A percentile compares a stretch with the other conserved stretches of the same genome.
These are phyloP conservation scores for Lasiosphaeris hirsuta DNA, from an alignment of 495 filamentous ascomycete species.

Conservation along the genomic window DNA sequence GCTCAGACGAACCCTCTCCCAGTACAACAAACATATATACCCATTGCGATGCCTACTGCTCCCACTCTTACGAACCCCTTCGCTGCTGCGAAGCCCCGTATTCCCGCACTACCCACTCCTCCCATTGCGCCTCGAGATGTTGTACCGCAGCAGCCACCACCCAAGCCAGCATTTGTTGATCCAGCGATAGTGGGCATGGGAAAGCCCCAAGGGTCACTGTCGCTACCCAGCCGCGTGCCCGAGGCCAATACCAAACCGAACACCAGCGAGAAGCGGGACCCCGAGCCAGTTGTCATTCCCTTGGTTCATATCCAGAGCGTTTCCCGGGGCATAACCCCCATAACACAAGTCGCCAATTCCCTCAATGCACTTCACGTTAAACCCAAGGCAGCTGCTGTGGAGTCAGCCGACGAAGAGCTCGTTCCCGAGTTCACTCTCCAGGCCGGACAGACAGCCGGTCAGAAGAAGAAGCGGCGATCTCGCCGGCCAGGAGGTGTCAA, in stretches of 20 bases:
- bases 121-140: not conserved
- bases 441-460: conserved; percentile 12
- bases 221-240: conserved; percentile 6
- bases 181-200: conserved; percentile 54
- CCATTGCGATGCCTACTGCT: not conserved
- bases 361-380: conserved; percentile 21
- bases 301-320: conserved; percentile 2
- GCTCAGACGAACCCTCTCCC: conserved; percentile 2
- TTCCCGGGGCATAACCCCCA: conserved; percentile 16
- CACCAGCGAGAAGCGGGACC: conserved; percentile 37
- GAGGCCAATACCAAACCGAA: conserved; percentile 28
- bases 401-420: conserved; percentile 24
- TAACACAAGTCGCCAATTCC: conserved; percentile 1
- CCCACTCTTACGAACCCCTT: not conserved
- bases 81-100: too few species aligned
- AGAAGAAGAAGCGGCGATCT: conserved; percentile 26
- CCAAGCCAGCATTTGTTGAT: conserved; percentile 42
- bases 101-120: not conserved
- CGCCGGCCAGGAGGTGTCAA: conserved; percentile 18
- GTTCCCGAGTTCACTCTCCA: conserved; percentile 13
- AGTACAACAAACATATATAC: not conserved
- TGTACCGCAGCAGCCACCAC: conserved; percentile 4
- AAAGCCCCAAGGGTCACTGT: conserved; percentile 27
- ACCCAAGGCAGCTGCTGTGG: not conserved
- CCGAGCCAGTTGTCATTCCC: conserved; percentile 14